Conservation (phyloP, 2,329 filamentous ascomycete genomes). For the Penicillium sp. region DNA sequence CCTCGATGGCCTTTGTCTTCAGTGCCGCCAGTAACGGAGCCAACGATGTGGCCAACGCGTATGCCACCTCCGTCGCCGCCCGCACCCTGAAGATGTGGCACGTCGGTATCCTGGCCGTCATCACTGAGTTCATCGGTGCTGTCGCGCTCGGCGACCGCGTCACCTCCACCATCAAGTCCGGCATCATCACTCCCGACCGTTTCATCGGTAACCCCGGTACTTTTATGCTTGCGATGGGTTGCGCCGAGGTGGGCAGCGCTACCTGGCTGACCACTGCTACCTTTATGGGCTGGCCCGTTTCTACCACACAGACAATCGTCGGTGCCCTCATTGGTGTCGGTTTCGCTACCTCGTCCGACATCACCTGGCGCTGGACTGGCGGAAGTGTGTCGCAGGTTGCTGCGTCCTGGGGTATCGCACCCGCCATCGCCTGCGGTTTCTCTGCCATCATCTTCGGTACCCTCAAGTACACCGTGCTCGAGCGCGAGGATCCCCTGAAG, state of each 20-base stretch:
- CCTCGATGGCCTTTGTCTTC: slow-evolving; percentile 35
- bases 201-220: slow-evolving; percentile 42
- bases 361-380: slow-evolving; percentile 42
- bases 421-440: slow-evolving; percentile 53
- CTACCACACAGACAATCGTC: slow-evolving; percentile 48
- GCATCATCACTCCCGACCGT: slow-evolving; percentile 46
- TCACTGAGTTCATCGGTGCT: slow-evolving; percentile 60
- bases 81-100: slow-evolving; percentile 58
- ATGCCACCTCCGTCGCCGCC: slow-evolving; percentile 58
- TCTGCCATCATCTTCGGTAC: slow-evolving; percentile 55
- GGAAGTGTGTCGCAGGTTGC: slow-evolving; percentile 55
- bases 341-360: slow-evolving; percentile 29
- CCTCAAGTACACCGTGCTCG: slow-evolving; percentile 56
- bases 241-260: slow-evolving; percentile 41
- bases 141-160: slow-evolving; percentile 56
- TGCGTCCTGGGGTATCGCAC: slow-evolving; percentile 56
- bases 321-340: slow-evolving; percentile 41
- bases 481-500: slow-evolving; percentile 55
- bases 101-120: slow-evolving; percentile 54
- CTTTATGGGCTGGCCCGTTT: slow-evolving; percentile 45
- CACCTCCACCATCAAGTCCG: slow-evolving; percentile 50
- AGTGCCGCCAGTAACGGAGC: slow-evolving; percentile 36
- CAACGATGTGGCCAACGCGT: slow-evolving; percentile 60
- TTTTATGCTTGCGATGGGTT: slow-evolving; percentile 48
- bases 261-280: slow-evolving; percentile 45